Evolutionary conservation across 352 stramenopile species (phyloP), one percentile per base, ranked within the genome.

Genomic region (Blastocystis hominis): DNA sequence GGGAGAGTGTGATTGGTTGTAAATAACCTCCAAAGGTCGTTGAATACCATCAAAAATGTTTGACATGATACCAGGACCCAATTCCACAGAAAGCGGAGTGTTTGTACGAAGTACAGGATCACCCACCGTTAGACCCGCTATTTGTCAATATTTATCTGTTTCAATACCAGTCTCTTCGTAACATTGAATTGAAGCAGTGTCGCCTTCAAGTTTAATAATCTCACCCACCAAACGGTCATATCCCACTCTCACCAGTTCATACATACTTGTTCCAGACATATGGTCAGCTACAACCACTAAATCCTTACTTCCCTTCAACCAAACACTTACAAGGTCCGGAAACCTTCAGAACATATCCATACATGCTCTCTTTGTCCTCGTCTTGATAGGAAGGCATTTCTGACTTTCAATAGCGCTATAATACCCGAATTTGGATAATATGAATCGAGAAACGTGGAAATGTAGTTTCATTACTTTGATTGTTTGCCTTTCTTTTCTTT

Each of bases 11-110:
- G 89, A 89, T 36, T 69, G 80, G 63, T 94, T 91, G 80, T 94
- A 94, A 91, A 99, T 99, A 70, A 93, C 93, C 90, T 98, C 95
- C 70, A 99, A 91, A 47, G 97, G 97, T 89, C 97, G 94, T 91
- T 99, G 97, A 91, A 99, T 99, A 88, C 97, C 97, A 92, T 99
- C 97, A 88, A 99, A 99, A 92, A 99, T 99, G 77, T 97, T 98
- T 89, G 96, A 96, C 91, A 99, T 98, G 89, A 99, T 99, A 88
- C 97, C 97, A n/a, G 97, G 97, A 38, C 97, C 97, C 6, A 99
- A 93, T 89, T 98, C 96, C 40, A 99, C 96, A 2, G 94, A 98
- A 63, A 99, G 91, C 54, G 97, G 96, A 90, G 97, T 93, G 89
- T 97, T 97, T 89, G 96, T 98, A 72, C 97, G 92, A 79, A 98